A percentile compares a stretch with the other conserved stretches of the same genome.
phyloP scores from a whole-genome alignment of 2,329 filamentous ascomycete species.

The Neoscytalidium dimidiatum region DNA sequence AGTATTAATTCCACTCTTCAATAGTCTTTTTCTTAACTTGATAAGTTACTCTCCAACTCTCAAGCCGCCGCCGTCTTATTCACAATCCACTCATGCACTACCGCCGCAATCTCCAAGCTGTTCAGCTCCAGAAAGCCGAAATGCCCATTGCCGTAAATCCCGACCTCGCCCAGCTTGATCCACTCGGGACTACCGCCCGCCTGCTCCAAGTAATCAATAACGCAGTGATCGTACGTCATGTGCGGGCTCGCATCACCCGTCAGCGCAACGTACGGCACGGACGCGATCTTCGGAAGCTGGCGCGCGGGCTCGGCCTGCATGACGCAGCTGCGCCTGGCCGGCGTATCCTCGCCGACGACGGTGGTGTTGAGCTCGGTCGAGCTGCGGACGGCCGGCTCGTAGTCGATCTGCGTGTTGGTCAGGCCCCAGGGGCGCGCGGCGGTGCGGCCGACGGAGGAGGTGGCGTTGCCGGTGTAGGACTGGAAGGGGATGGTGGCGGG shows the following conservation, averaged over 20 bases:
- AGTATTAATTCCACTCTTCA: too few species aligned
- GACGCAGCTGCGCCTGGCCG: constrained; percentile 26
- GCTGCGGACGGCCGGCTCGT: constrained; percentile 1
- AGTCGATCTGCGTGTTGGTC: constrained; percentile 19
- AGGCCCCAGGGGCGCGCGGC: constrained; percentile 6
- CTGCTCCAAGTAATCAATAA: constrained; percentile 31
- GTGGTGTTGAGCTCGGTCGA: constrained; percentile 20
- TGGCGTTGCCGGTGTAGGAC: constrained; percentile 24
- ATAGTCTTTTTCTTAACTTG: background rate
- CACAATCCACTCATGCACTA: constrained; percentile 43
- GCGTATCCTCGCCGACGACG: constrained; percentile 24
- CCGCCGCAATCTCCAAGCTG: constrained; percentile 45
- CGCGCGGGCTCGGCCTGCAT: constrained; percentile 26
- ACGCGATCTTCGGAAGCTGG: constrained; percentile 28
- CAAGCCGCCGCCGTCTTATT: background rate
- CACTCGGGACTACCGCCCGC: constrained; percentile 50
- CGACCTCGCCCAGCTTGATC: constrained; percentile 46
- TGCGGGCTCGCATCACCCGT: constrained; percentile 34
- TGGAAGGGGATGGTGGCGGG: constrained; percentile 22
- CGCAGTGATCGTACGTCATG: constrained; percentile 36
- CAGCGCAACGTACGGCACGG: constrained; percentile 33
- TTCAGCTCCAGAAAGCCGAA: constrained; percentile 59
- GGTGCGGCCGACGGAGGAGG: constrained; percentile 14
- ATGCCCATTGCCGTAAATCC: constrained; percentile 58
- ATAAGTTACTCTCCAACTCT: background rate